phyloP scores from a whole-genome alignment of 345 rosid species.

The Gossypium longicalyx region DNA sequence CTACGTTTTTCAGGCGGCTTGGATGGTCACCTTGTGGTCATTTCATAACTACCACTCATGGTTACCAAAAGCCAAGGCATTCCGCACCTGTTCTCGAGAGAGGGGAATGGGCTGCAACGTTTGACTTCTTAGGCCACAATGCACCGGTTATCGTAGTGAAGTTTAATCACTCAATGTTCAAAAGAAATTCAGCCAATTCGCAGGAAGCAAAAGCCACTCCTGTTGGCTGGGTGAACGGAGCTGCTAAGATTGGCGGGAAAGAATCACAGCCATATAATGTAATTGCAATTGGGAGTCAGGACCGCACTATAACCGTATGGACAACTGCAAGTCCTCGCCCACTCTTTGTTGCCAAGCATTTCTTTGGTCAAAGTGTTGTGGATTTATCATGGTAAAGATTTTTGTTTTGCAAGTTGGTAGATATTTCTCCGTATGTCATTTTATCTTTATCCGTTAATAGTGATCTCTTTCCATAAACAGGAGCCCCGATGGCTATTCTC shows the following conservation, averaged over 20 bases:
- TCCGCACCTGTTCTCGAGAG: conserved; percentile 99
- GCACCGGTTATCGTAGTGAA: conserved; percentile 94
- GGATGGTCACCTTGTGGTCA: conserved; percentile 99
- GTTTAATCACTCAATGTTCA: conserved; percentile 94
- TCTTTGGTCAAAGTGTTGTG: conserved; percentile 95
- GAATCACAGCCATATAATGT: conserved; percentile 86
- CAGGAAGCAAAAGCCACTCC: conserved; percentile 57
- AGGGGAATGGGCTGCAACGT: conserved; percentile 98
- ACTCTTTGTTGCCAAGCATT: conserved; percentile 96
- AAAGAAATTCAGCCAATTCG: conserved; percentile 39
- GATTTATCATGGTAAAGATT: conserved; percentile 86
- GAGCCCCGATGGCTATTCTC: conserved; percentile 98
- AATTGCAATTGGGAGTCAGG: conserved; percentile 99
- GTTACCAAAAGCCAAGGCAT: conserved; percentile 99
- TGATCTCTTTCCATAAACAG: conserved; percentile 37
- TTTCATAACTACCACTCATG: conserved; percentile 95
- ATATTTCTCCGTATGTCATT: neutral
- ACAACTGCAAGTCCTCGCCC: conserved; percentile 98
- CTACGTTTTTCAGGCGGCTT: conserved; percentile 97
- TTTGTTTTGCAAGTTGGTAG: neutral
- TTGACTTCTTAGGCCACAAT: conserved; percentile 97
- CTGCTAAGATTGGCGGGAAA: conserved; percentile 70
- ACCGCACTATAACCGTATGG: conserved; percentile 99
- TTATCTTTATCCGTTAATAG: neutral
- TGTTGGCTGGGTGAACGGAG: conserved; percentile 85